Evolutionary conservation across 345 rosid species (phyloP), one percentile per base, ranked within the genome.

Genomic region (Gossypium arboreum): DNA sequence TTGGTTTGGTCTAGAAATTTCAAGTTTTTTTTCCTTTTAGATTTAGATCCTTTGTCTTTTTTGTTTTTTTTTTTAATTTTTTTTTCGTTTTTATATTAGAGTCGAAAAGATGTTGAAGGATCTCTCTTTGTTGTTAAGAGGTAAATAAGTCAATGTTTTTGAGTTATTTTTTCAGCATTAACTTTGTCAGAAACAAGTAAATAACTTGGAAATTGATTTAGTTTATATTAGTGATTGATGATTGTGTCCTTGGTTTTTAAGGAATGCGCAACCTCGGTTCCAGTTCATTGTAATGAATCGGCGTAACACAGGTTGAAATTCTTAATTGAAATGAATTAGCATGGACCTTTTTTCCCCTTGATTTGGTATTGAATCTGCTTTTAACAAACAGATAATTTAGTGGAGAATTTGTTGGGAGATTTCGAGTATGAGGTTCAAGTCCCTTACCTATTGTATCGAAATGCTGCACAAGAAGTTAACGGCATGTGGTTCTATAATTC

Each of bases 51-150:
- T 61, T n/a, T 24, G 39, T 15, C 7, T 16, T 48, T 25, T 50
- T 27, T 7, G 17, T 44, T 56, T 72, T 27, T 22, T 29, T 25
- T 27, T 27, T 27, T 0, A 34, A 9, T 39, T 15, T 12, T 16
- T 48, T 50, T 50, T 27, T 7, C 20, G 17, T 45, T 56, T 74
- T 27, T 22, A 39, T 13, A 80, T 69, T 85, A 91, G 96, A 85
- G 93, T 78, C 90, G 96, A 72, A 89, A 91, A 81, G 90, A 89
- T 68, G 96, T 91, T 27, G 96, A 91, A 81, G 96, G 96, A 75
- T 87, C 96, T 67, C 87, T 89, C 5, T 91, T 91, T 62, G 96
- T 91, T 7, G 92, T 91, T 57, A 91, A 89, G 83, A 87, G 96
- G 96, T 86, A 76, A 13, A 74, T 22, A 64, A 9, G 68, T 51